phyloP scores from a whole-genome alignment of 106 monocot species.

The Dendrobium officinale region DNA sequence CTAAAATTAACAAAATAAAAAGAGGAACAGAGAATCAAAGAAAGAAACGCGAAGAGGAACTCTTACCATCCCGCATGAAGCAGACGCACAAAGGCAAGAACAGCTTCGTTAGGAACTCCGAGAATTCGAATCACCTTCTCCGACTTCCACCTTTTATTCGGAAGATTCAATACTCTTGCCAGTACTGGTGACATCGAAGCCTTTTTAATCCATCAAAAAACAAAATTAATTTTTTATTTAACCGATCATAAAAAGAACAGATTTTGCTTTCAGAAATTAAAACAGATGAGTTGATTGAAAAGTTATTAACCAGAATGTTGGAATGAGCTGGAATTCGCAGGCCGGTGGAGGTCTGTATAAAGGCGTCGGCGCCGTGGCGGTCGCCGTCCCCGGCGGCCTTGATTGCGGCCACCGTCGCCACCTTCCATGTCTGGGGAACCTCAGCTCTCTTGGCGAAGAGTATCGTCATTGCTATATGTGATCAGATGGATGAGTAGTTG shows the following conservation, averaged over 20 bases:
- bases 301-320: constrained; percentile 15
- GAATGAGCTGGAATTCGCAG: constrained; percentile 22
- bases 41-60: not conserved
- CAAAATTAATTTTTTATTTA: not conserved
- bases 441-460: not conserved
- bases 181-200: constrained; percentile 45
- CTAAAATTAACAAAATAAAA: not conserved
- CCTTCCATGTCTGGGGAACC: not conserved
- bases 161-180: constrained; percentile 24
- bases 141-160: not conserved
- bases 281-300: not conserved
- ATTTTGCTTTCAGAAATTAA: not conserved
- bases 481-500: no score
- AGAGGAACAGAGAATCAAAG: not conserved
- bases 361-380: constrained; percentile 7
- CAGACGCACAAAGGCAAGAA: constrained; percentile 35
- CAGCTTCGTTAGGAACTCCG: constrained; percentile 60
- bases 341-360: constrained; percentile 19
- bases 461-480: not conserved
- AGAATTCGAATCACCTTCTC: constrained; percentile 25
- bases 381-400: not conserved
- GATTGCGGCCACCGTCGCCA: not conserved
- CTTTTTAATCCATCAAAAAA: constrained; percentile 8
- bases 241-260: not conserved
- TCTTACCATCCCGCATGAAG: constrained; percentile 25